phyloP scores from a whole-genome alignment of 495 filamentous ascomycete genomes.

The Aspergillus kassunensis region DNA sequence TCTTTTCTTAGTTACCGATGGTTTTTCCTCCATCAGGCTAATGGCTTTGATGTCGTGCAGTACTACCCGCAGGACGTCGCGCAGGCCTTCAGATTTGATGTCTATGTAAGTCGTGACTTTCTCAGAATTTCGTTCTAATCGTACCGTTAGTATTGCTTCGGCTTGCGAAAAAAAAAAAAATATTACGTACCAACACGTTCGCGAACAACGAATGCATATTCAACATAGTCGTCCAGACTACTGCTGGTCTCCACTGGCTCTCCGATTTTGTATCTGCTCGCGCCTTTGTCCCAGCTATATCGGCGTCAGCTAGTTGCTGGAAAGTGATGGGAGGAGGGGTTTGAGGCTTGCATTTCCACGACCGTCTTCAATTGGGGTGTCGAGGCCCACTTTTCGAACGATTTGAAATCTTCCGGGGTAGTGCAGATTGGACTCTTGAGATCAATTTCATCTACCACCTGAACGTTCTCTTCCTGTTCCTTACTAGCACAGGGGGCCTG shows the following conservation, averaged over 20 bases:
- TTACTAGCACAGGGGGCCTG: background rate
- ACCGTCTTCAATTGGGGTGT: conserved; percentile 19
- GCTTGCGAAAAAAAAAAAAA: background rate
- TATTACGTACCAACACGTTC: background rate
- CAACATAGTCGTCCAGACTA: background rate
- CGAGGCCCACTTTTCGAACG: conserved; percentile 22
- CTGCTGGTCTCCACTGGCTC: background rate
- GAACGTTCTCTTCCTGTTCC: conserved; percentile 6
- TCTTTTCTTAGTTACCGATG: background rate
- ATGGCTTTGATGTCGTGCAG: background rate
- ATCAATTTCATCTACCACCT: conserved; percentile 15
- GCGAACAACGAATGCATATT: background rate
- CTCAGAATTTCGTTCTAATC: background rate
- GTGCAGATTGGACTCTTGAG: conserved; percentile 22
- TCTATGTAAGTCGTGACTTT: background rate
- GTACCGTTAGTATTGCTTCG: background rate
- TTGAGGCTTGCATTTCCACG: conserved; percentile 20
- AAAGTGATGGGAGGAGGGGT: conserved; percentile 7
- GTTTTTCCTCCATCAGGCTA: background rate
- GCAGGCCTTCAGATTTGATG: background rate
- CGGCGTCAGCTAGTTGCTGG: conserved; percentile 13
- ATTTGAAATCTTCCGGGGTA: conserved; percentile 22
- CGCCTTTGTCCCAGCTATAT: conserved; percentile 25
- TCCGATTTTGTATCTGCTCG: conserved; percentile 24
- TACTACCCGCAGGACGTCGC: background rate